Percentiles rank a stretch among this genome's conserved stretches.
Conservation (phyloP, 306 rosid genomes). For the Nissolia schottii region DNA sequence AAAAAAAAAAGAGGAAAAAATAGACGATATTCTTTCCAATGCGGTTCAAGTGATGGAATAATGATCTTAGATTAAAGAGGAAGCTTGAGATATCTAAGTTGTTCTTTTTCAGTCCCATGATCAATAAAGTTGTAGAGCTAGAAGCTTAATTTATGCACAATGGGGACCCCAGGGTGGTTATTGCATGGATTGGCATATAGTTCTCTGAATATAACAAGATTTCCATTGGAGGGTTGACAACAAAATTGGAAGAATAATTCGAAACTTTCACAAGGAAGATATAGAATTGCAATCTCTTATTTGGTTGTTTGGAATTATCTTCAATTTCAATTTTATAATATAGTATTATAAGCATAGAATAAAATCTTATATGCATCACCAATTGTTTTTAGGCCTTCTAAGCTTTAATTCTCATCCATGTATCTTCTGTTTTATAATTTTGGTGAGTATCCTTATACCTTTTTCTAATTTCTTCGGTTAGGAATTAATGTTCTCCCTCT, state of each 20-base stretch:
- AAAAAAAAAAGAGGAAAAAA: background rate
- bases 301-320: conserved; percentile 25
- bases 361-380: background rate
- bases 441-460: conserved; percentile 11
- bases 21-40: background rate
- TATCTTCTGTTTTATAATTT: background rate
- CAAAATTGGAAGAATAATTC: conserved; percentile 21
- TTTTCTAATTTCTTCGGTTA: conserved; percentile 13
- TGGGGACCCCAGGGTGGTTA: conserved; percentile 32
- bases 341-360: too few species aligned
- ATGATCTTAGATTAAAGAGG: background rate
- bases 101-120: background rate
- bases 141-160: conserved; percentile 14
- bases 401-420: conserved; percentile 1
- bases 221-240: conserved; percentile 32
- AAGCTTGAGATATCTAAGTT: background rate
- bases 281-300: background rate
- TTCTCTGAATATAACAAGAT: conserved; percentile 2
- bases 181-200: conserved; percentile 30
- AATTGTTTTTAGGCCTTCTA: background rate
- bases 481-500: conserved; percentile 3
- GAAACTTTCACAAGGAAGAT: conserved; percentile 15
- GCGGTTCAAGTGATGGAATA: background rate
- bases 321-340: background rate
- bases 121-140: conserved; percentile 11